Base-by-base conservation (phyloP, 2,329 filamentous ascomycete species). In the Fusarium sp. region DNA sequence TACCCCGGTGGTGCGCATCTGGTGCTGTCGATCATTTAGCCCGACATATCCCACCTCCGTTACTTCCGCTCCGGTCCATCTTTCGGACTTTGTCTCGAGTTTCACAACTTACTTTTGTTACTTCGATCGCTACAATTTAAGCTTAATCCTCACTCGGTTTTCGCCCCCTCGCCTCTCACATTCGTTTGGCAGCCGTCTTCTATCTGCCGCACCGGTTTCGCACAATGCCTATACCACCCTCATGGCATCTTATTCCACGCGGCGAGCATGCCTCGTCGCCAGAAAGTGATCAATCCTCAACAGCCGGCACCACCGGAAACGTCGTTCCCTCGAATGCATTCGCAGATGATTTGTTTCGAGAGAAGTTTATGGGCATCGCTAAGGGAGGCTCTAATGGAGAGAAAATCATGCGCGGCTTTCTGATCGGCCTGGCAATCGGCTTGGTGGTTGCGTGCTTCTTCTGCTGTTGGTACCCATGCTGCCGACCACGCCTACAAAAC, bases 381-480 rank as follows among this genome's bases (percentile, higher is more conserved):
- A 71, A 68, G 11, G 74, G 72, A 28, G 78, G 77, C 10, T 76
- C 76, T 7, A 74, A 66, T 51, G 76, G 75, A 16, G 78, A 78
- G 43, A 78, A 74, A 64, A 72, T 79, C 13, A 73, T 79, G 47
- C 75, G 76, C 13, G 78, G 77, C 37, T 79, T 80, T 69, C 68
- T 80, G 21, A 75, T 79, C 46, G 78, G 78, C 42, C 68, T 79
- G 27, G 77, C 75, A 1, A 63, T 79, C 23, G 78, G 78, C 4
- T 61, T 79, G 7, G 59, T 77, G 8, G 58, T 79, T n/a, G 78
- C 76, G 43, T 74, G 77, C 55, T 67, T 78, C 45, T 60, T 77
- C 30, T 78, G 78, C 59, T 79, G 78, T 57, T 79, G 78, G 78
- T 72, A 78, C 40, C 78, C 78, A 30, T 79, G 78, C 54, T 76